These are phyloP conservation scores for Pichia exigua DNA, from an alignment of 805 yeast genomes.

Conservation along the genomic window DNA sequence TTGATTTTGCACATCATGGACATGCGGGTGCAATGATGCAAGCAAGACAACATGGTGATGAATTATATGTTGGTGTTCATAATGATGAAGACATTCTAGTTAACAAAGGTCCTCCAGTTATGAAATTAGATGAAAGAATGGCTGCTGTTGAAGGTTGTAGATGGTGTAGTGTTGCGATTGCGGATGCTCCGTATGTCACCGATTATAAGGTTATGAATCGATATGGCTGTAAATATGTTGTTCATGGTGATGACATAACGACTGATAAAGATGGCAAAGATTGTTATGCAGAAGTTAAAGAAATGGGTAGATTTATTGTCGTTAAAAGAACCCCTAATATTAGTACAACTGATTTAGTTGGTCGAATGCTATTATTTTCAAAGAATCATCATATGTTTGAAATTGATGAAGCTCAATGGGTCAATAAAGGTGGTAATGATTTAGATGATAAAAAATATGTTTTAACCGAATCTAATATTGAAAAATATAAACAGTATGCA, in stretches of 20 bases:
- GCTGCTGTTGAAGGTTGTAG: slow-evolving; percentile 85
- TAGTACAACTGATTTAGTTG: slow-evolving; percentile 90
- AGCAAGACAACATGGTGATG: slow-evolving; percentile 76
- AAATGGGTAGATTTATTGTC: slow-evolving; percentile 77
- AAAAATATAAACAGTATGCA: slow-evolving; percentile 48
- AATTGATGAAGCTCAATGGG: slow-evolving; percentile 23
- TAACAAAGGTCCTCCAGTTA: slow-evolving; percentile 93
- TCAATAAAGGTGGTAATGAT: slow-evolving; percentile 1
- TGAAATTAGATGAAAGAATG: slow-evolving; percentile 72
- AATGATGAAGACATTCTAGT: slow-evolving; percentile 75
- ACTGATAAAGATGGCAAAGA: slow-evolving; percentile 95
- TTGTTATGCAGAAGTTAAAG: slow-evolving; percentile 79
- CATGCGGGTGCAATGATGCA: slow-evolving; percentile 97
- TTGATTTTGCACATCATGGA: slow-evolving; percentile 96
- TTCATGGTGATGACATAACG: slow-evolving; percentile 97
- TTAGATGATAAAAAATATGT: slow-evolving; percentile 15
- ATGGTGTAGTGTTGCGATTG: slow-evolving; percentile 71
- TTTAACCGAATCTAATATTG: slow-evolving; percentile 29
- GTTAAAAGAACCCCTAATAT: slow-evolving; percentile 93
- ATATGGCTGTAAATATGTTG: slow-evolving; percentile 79
- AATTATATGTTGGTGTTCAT: slow-evolving; percentile 81
- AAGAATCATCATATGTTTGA: slow-evolving; percentile 48
- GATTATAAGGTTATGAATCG: slow-evolving; percentile 70
- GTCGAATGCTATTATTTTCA: slow-evolving; percentile 65
- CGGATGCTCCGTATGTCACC: slow-evolving; percentile 90